These are phyloP conservation scores for Hypericum perforatum DNA, from an alignment of 345 rosid species.

Conservation along the genomic window DNA sequence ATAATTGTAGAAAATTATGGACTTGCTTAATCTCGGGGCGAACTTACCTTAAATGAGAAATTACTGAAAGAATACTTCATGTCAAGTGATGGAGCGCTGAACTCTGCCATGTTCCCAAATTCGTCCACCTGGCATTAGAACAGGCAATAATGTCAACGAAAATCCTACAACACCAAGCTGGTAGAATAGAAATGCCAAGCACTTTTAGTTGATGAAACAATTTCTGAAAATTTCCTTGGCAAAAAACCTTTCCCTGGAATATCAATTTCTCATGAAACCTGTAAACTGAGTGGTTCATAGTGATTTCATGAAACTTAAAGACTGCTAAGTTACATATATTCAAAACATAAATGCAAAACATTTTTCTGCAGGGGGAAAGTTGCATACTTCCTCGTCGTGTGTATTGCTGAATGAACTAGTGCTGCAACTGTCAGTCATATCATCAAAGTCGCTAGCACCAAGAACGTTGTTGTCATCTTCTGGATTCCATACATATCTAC, in stretches of 20 bases:
- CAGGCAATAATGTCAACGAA: too few relatives aligned
- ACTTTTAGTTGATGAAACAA: too few relatives aligned
- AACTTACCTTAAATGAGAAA: slow-evolving; percentile 83
- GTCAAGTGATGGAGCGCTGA: slow-evolving; percentile 49
- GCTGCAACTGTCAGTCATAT: slow-evolving; percentile 64
- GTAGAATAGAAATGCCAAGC: too few relatives aligned
- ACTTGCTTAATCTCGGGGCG: neutral
- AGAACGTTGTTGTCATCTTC: slow-evolving; percentile 64
- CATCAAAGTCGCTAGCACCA: slow-evolving; percentile 83
- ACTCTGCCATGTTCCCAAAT: slow-evolving; percentile 71
- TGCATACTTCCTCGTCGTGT: slow-evolving; percentile 69
- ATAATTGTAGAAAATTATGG: neutral
- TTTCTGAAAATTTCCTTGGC: too few relatives aligned
- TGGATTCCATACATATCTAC: slow-evolving; percentile 85
- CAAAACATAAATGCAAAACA: too few relatives aligned
- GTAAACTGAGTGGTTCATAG: neutral
- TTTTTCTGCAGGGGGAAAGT: too few relatives aligned
- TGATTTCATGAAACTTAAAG: too few relatives aligned
- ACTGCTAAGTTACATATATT: too few relatives aligned
- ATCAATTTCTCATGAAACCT: neutral
- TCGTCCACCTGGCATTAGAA: slow-evolving; percentile 55
- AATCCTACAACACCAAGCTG: too few relatives aligned
- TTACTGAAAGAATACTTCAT: slow-evolving; percentile 89
- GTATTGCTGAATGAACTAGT: slow-evolving; percentile 56
- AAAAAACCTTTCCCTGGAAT: neutral